Base-by-base conservation (phyloP, 2,329 filamentous ascomycete genomes). In the Hymenoscyphus fraxineus region DNA sequence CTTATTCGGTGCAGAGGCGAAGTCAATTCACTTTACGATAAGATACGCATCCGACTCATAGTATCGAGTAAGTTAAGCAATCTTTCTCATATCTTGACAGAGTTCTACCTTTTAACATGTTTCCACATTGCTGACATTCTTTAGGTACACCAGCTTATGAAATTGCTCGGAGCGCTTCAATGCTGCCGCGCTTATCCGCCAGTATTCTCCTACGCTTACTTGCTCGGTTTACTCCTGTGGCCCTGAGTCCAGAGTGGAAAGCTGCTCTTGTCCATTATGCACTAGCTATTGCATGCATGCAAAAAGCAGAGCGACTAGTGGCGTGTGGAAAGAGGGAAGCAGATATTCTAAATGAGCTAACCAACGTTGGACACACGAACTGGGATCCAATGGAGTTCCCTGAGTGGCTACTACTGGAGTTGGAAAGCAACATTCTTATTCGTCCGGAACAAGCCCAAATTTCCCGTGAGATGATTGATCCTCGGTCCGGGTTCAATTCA, bases 361-460 rank as follows among this genome's bases (percentile, higher is more conserved):
- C 69, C 2, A 87, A 87, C 63, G 16, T 67, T 0, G 87, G 86
- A 0, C 85, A 88, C 66, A 68, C 70, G 1, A 83, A 82, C 10
- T 91, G 87, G 85, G 69, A 81, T 6, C 81, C 83, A 0, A 10
- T 71, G 0, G 65, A 82, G 0, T 76, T 78, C 44, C 86, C 88
- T 0, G 88, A 91, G 27, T 86, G 79, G 65, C 76, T 92, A 0
- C 75, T 92, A 0, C 65, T 92, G 0, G 88, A 92, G 71, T 77
- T 88, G 0, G 88, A 92, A 61, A 85, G 80, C 40, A 80, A 82
- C 0, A 78, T 92, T 1, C 70, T 86, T 9, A 86, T 92, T 9
- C 82, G 90, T 0, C 71, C 78, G 0, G 81, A 85, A 0, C 69
- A 72, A 44, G 67, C 65, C 3, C 72, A 82, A 1, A 85, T 92